A percentile compares a stretch with the other conserved stretches of the same genome.
phyloP scores from a whole-genome alignment of 179 eudicot species.

The Silene noctiflora region DNA sequence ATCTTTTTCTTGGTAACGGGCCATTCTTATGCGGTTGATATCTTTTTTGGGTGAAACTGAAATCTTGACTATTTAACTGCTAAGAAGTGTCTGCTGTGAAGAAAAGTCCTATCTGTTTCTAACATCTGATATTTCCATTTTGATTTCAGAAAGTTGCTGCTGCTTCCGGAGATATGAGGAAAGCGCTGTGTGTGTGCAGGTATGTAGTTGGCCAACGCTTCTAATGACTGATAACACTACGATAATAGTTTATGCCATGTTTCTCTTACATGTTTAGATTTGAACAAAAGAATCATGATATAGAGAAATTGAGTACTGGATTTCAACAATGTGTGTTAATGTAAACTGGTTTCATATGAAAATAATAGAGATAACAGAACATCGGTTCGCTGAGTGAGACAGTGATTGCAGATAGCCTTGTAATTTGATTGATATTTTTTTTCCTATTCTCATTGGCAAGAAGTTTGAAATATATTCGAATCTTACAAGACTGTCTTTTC shows the following conservation, averaged over 20 bases:
- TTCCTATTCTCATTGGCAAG: not conserved
- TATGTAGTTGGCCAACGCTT: constrained; percentile 22
- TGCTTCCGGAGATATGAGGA: constrained; percentile 97
- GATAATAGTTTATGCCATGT: not conserved
- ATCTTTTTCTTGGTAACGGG: not conserved
- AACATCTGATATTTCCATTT: constrained; percentile 16
- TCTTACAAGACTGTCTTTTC: constrained; percentile 6
- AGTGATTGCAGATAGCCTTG: too few relatives aligned
- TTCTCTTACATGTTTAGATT: too few relatives aligned
- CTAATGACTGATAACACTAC: not conserved
- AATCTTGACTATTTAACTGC: too few relatives aligned
- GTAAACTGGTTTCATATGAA: too few relatives aligned
- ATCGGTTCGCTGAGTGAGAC: too few relatives aligned
- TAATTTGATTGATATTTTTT: too few relatives aligned
- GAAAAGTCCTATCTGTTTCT: not conserved
- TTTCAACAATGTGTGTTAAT: too few relatives aligned
- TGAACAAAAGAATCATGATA: too few relatives aligned
- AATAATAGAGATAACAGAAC: too few relatives aligned
- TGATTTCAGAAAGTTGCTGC: constrained; percentile 87
- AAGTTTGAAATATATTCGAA: not conserved
- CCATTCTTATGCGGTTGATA: not conserved
- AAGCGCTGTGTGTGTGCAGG: constrained; percentile 91
- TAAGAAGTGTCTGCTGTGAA: not conserved
- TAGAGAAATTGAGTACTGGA: too few relatives aligned
- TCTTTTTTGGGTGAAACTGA: too few relatives aligned